Evolutionary conservation across 306 rosid genomes (phyloP), one percentile per base, ranked within the genome.

Genomic region (Herpetospermum pedunculosum): DNA sequence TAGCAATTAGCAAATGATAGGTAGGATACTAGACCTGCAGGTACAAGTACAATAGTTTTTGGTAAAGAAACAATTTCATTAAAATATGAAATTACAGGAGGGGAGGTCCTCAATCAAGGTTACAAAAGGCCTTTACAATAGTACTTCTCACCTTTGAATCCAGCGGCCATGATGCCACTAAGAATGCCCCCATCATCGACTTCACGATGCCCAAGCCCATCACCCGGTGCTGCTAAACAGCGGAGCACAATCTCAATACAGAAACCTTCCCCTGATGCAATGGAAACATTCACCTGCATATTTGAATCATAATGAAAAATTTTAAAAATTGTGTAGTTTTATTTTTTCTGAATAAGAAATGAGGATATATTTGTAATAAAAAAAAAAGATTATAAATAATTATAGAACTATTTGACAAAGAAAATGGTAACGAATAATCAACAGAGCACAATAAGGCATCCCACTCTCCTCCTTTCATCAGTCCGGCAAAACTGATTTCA

Each of bases 171-270:
- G 26, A 89, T 74, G 21, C 81, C 80, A 74, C 91, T 80, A 77
- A 94, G 97, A 78, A 89, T 79, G 77, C 99, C 97, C 58, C 99
- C 97, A 58, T 87, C 95, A 78, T 85, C 77, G 64, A 62, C 65
- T 41, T 85, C 88, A 43, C 70, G 85, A n/a, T 85, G 81, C 73
- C 89, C 91, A 79, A 94, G 81, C 64, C 99, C 99, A 80, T 94
- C 99, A 41, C 95, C 92, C 9, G 76, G 82, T 59, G 84, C 82
- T 73, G 99, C 95, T 80, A 87, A 77, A 84, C 99, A 94, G 64
- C 91, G 96, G 60, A 94, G 94, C 72, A 89, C 89, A 64, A 94
- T 89, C 84, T 91, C 95, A 71, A 91, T 81, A 81, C 95, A 91
- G 85, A 83, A 84, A 72, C 77, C 84, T 78, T 91, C 95, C 84